Conservation (phyloP, 345 rosid genomes). For the Raphanus raphanistrum region DNA sequence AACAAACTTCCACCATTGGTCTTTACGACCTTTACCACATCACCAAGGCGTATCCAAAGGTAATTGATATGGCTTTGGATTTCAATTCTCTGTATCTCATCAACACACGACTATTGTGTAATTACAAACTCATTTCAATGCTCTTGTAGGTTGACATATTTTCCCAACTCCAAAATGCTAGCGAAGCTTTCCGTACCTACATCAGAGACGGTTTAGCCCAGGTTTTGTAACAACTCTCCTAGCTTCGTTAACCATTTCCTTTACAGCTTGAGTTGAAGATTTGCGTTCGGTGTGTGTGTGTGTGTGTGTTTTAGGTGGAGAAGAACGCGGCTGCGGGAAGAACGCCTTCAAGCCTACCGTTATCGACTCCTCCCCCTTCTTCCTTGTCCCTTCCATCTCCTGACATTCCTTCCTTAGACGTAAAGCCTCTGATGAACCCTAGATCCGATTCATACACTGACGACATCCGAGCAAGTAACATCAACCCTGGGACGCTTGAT, state of each 20-base stretch:
- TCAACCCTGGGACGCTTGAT: conserved; percentile 71
- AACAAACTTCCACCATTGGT: conserved; percentile 94
- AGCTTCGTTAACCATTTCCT: not conserved
- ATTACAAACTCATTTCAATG: conserved; percentile 17
- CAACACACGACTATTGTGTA: not conserved
- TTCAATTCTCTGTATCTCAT: not conserved
- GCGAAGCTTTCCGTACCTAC: conserved; percentile 97
- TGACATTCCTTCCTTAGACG: conserved; percentile 70
- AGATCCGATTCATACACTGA: conserved; percentile 63
- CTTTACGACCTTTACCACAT: conserved; percentile 92
- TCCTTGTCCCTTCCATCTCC: conserved; percentile 66
- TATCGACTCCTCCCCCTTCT: conserved; percentile 94
- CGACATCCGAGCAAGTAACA: conserved; percentile 45
- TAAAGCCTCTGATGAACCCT: conserved; percentile 50
- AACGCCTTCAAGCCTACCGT: conserved; percentile 86
- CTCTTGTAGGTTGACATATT: conserved; percentile 86
- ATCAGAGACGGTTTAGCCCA: conserved; percentile 97
- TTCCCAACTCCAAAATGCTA: conserved; percentile 97
- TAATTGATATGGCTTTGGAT: conserved; percentile 24
- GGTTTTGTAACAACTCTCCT: conserved; percentile 49
- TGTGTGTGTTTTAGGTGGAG: conserved; percentile 62
- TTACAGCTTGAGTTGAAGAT: not conserved
- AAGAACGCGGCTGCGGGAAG: conserved; percentile 96
- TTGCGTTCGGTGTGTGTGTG: not conserved
- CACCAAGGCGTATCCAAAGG: conserved; percentile 95